Evolutionary conservation across 352 stramenopile species (phyloP), one percentile per base, ranked within the genome.

Genomic region (Phytophthora kernoviae): DNA sequence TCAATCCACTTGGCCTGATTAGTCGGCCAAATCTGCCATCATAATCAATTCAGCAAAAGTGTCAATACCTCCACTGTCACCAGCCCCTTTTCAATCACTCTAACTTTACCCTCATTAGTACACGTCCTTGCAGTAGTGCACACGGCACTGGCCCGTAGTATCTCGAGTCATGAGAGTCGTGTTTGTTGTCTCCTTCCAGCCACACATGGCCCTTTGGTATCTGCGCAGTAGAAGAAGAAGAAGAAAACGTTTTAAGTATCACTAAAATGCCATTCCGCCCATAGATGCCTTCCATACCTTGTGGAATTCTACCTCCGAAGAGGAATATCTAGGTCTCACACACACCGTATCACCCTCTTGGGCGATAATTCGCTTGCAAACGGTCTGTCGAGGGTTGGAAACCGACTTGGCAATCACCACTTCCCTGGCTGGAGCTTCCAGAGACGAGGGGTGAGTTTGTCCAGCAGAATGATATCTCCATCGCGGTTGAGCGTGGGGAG

Each of bases 111-210:
- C 93, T 83, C 77, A 91, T 88, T 14, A 96, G 37, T 22, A 98
- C 86, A 22, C 93, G 79, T 27, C 93, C 94, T 55, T 96, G 77
- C 39, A 99, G 80, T 12, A 98, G 68, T 20, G 93, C 79, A 42
- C 85, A 81, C n/a, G 96, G 96, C 39, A 99, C 79, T 1, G 97
- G 88, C 15, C 97, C 97, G 68, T 98, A 99, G 70, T 96, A 93
- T 14, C 96, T 78, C 33, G 93, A 98, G 76, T 99, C 97, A 30
- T 89, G 93, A 36, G 93, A 98, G 78, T 98, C 96, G 54, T 93
- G 68, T 32, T 96, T 91, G 84, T 99, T 99, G 78, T 99, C 97
- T 40, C 97, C 97, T 78, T 99, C 94, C 12, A 99, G 68, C 97
- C 97, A 99, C 44, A 98, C 77, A 65, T 98, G 91, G 27, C 96